Evolutionary conservation across 1,284 basidiomycete genomes (phyloP).

Genomic region (Ustilago crameri): DNA sequence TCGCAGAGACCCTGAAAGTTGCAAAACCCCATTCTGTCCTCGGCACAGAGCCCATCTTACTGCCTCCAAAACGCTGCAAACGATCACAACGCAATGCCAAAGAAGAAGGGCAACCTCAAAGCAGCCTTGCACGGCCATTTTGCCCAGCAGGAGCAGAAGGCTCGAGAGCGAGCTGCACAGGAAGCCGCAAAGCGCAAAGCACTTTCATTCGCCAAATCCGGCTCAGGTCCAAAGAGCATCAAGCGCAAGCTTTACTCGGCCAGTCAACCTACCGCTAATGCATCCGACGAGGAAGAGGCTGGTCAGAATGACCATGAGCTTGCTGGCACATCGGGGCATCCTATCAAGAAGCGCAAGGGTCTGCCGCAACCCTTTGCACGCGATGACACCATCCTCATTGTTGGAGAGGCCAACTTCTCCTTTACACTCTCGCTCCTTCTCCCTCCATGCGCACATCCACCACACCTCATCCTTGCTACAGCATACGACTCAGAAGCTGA

Average conservation of each 20-base stretch:
- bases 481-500: slow-evolving; percentile 83
- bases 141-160: slow-evolving; percentile 37
- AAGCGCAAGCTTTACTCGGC: slow-evolving; percentile 11
- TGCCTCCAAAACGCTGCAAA: too few relatives aligned
- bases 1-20: not conserved
- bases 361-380: slow-evolving; percentile 76
- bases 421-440: slow-evolving; percentile 81
- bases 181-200: slow-evolving; percentile 52
- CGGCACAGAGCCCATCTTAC: too few relatives aligned
- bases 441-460: slow-evolving; percentile 70
- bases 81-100: slow-evolving; percentile 34
- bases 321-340: not conserved
- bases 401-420: slow-evolving; percentile 94
- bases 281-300: not conserved
- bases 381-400: slow-evolving; percentile 82
- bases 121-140: slow-evolving; percentile 47
- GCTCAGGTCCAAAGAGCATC: slow-evolving; percentile 11
- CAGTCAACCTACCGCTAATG: not conserved
- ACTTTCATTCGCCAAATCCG: slow-evolving; percentile 32
- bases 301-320: not conserved
- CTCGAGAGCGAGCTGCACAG: slow-evolving; percentile 34
- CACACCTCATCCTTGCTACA: slow-evolving; percentile 82
- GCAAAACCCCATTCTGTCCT: too few relatives aligned
- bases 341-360: slow-evolving; percentile 14
- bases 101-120: slow-evolving; percentile 56